These are phyloP conservation scores for Talaromyces sp. DNA, from an alignment of 2,329 filamentous ascomycete genomes.

Conservation along the genomic window DNA sequence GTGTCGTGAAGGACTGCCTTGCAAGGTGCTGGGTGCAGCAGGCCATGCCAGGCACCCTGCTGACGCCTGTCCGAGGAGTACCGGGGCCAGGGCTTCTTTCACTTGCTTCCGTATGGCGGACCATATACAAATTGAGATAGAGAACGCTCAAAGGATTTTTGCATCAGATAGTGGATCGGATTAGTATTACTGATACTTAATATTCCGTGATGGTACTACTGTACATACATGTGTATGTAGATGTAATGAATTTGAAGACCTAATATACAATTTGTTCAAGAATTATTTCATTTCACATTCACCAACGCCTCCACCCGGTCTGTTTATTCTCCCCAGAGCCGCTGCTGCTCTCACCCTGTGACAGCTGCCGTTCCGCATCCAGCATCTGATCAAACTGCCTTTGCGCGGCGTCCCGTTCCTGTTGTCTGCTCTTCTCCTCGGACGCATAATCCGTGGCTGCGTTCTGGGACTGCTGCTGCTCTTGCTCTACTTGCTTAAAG, in stretches of 20 bases:
- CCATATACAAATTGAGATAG: no score
- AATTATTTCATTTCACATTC: background rate
- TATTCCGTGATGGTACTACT: background rate
- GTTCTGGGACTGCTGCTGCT: slow-evolving; percentile 9
- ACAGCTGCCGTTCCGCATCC: slow-evolving; percentile 27
- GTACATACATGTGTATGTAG: background rate
- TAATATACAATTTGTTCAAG: background rate
- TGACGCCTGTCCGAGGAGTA: no score
- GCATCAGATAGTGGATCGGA: no score
- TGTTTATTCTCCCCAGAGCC: background rate
- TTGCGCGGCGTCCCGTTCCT: slow-evolving; percentile 35
- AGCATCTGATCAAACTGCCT: slow-evolving; percentile 40
- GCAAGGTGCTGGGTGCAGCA: no score
- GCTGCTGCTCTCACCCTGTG: background rate
- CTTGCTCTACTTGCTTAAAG: background rate
- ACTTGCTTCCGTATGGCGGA: no score
- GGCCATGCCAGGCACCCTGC: no score
- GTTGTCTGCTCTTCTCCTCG: slow-evolving; percentile 18
- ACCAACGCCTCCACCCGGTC: slow-evolving; percentile 7
- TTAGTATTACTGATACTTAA: no score
- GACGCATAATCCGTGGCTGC: slow-evolving; percentile 1
- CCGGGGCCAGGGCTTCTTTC: no score
- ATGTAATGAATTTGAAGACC: background rate
- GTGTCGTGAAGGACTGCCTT: no score
- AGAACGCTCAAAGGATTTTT: no score